These are phyloP conservation scores for Dryas drummondii DNA, from an alignment of 306 rosid genomes.

Conservation along the genomic window DNA sequence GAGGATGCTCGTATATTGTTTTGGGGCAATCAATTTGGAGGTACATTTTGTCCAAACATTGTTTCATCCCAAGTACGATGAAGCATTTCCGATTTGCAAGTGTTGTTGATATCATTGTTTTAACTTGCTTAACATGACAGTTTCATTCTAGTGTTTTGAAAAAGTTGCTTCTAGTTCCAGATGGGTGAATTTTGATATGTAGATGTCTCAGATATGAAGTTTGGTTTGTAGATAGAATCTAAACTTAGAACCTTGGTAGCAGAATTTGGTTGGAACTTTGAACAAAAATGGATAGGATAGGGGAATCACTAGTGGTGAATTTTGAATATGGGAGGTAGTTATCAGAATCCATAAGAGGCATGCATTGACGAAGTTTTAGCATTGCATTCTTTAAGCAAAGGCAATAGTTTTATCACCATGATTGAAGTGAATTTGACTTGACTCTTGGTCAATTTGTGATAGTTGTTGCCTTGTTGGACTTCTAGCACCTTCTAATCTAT, in stretches of 20 bases:
- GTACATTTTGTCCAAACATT: constrained; percentile 30
- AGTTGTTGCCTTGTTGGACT: background rate
- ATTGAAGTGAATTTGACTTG: background rate
- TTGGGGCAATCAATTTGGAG: constrained; percentile 75
- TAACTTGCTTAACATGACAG: background rate
- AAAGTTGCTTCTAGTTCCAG: background rate
- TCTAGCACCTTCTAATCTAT: background rate
- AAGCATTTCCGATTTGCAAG: constrained; percentile 1
- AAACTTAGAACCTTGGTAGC: background rate
- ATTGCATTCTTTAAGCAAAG: background rate
- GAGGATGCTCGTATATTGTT: constrained; percentile 71
- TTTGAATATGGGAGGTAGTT: background rate
- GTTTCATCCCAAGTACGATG: background rate
- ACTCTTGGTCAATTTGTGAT: background rate
- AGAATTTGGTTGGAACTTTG: background rate
- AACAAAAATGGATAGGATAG: background rate
- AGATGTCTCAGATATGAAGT: background rate
- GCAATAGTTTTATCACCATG: background rate
- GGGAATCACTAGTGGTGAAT: background rate
- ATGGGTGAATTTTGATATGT: background rate
- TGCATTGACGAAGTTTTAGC: background rate
- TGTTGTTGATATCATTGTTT: background rate
- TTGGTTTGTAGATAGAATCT: background rate
- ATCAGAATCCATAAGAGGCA: background rate
- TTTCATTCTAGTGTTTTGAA: background rate